phyloP scores from a whole-genome alignment of 164 flowering plant species.

The Magnolia officinalis region DNA sequence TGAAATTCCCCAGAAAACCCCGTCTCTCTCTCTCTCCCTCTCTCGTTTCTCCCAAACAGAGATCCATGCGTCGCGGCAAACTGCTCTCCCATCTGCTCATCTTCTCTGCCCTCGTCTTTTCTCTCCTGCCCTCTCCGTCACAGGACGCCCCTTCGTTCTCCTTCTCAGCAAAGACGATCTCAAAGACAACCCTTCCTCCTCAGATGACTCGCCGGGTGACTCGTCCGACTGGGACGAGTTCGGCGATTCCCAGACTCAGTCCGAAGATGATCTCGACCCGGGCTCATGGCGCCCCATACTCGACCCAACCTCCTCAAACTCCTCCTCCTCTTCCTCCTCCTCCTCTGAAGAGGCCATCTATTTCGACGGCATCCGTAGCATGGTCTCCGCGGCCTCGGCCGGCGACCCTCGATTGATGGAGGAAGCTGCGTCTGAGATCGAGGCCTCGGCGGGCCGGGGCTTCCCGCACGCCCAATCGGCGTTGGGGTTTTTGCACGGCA shows the following conservation, averaged over 20 bases:
- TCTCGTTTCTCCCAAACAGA: no score
- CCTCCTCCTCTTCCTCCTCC: background rate
- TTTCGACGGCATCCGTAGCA: slow-evolving; percentile 47
- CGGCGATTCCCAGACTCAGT: slow-evolving; percentile 48
- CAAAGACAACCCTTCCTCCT: slow-evolving; percentile 28
- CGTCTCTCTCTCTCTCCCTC: no score
- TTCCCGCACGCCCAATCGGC: slow-evolving; percentile 72
- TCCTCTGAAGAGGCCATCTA: slow-evolving; percentile 32
- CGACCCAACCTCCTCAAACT: slow-evolving; percentile 31
- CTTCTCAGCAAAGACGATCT: slow-evolving; percentile 72
- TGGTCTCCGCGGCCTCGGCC: slow-evolving; percentile 42
- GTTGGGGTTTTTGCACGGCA: slow-evolving; percentile 64
- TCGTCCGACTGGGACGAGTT: slow-evolving; percentile 75
- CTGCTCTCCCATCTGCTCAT: background rate
- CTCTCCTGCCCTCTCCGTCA: slow-evolving; percentile 30
- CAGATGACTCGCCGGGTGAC: slow-evolving; percentile 23
- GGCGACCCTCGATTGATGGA: slow-evolving; percentile 56
- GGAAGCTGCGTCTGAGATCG: slow-evolving; percentile 65
- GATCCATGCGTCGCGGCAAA: slow-evolving; percentile 7
- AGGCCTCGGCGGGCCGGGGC: slow-evolving; percentile 44
- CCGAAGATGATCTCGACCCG: slow-evolving; percentile 81
- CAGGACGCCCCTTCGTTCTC: slow-evolving; percentile 59
- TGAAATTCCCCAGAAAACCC: no score
- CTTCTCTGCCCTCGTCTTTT: slow-evolving; percentile 24
- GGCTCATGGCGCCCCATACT: slow-evolving; percentile 91